phyloP scores from a whole-genome alignment of 805 yeast species.

The Starmerella bombi region DNA sequence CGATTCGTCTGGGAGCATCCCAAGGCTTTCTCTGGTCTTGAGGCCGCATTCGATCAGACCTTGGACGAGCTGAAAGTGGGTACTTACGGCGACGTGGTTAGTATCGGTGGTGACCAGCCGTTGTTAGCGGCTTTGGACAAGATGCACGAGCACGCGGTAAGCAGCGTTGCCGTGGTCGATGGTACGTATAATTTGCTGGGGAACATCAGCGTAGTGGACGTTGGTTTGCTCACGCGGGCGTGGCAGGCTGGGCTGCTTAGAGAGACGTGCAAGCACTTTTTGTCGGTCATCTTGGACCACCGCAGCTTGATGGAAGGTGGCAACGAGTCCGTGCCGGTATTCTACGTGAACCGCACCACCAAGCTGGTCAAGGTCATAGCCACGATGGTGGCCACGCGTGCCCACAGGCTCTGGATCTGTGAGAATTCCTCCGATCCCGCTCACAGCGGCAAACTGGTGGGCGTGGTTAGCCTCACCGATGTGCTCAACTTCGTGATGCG shows the following conservation, averaged over 20 bases:
- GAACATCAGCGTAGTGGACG: slow-evolving; percentile 90
- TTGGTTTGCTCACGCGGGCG: slow-evolving; percentile 70
- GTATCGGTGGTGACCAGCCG: slow-evolving; percentile 75
- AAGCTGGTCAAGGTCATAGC: slow-evolving; percentile 84
- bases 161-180: slow-evolving; percentile 89
- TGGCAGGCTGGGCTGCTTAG: slow-evolving; percentile 74
- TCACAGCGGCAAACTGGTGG: slow-evolving; percentile 61
- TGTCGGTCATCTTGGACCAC: slow-evolving; percentile 69
- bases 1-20: slow-evolving; percentile 88
- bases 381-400: slow-evolving; percentile 84
- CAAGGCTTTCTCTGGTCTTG: slow-evolving; percentile 69
- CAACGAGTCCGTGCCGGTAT: slow-evolving; percentile 91
- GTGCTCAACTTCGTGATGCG: slow-evolving; percentile 69
- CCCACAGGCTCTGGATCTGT: slow-evolving; percentile 53
- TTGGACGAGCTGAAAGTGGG: slow-evolving; percentile 69
- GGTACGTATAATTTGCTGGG: slow-evolving; percentile 63
- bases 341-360: slow-evolving; percentile 72
- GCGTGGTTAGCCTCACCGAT: slow-evolving; percentile 87
- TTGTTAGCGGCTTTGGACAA: slow-evolving; percentile 73
- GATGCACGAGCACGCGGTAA: slow-evolving; percentile 74
- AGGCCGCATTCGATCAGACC: slow-evolving; percentile 47
- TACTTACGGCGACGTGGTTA: slow-evolving; percentile 46
- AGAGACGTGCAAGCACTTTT: slow-evolving; percentile 74
- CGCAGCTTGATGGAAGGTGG: slow-evolving; percentile 82
- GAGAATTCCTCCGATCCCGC: slow-evolving; percentile 24